These are phyloP conservation scores for Penicillium sp. DNA, from an alignment of 2,329 filamentous ascomycete species.

Conservation along the genomic window DNA sequence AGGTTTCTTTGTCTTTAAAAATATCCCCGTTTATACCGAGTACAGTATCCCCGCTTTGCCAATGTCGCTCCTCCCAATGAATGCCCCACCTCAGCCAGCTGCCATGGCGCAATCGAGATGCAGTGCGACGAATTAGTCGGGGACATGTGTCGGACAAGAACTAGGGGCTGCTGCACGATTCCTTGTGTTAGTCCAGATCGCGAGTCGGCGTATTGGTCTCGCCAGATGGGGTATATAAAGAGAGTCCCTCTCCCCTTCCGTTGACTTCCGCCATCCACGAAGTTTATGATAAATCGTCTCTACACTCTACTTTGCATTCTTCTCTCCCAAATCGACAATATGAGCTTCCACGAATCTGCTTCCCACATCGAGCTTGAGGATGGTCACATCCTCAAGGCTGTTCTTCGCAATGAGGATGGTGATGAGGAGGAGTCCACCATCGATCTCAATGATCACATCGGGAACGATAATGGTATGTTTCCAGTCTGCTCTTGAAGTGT, in stretches of 20 bases:
- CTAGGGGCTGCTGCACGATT: constrained; percentile 9
- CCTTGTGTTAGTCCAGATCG: not conserved
- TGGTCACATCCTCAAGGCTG: constrained; percentile 50
- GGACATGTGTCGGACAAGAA: constrained; percentile 22
- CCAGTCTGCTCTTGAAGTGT: not conserved
- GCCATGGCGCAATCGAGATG: constrained; percentile 13
- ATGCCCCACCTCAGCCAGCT: constrained; percentile 9
- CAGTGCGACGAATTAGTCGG: constrained; percentile 16
- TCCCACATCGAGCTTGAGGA: constrained; percentile 52
- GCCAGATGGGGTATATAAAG: constrained; percentile 13
- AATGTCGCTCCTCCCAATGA: not conserved
- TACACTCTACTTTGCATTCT: not conserved
- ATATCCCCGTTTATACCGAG: not conserved
- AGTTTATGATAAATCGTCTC: not conserved
- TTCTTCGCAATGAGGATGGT: constrained; percentile 45
- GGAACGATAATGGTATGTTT: constrained; percentile 52
- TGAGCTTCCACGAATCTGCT: constrained; percentile 55
- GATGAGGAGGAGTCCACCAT: constrained; percentile 48
- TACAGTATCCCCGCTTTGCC: constrained; percentile 4
- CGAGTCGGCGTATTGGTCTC: not conserved
- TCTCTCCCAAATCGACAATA: constrained; percentile 19
- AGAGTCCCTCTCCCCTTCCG: not conserved
- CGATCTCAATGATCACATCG: constrained; percentile 53
- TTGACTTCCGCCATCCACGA: not conserved
- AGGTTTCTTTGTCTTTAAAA: constrained; percentile 1